These are phyloP conservation scores for Xylaria grammica DNA, from an alignment of 495 filamentous ascomycete genomes.

Conservation along the genomic window DNA sequence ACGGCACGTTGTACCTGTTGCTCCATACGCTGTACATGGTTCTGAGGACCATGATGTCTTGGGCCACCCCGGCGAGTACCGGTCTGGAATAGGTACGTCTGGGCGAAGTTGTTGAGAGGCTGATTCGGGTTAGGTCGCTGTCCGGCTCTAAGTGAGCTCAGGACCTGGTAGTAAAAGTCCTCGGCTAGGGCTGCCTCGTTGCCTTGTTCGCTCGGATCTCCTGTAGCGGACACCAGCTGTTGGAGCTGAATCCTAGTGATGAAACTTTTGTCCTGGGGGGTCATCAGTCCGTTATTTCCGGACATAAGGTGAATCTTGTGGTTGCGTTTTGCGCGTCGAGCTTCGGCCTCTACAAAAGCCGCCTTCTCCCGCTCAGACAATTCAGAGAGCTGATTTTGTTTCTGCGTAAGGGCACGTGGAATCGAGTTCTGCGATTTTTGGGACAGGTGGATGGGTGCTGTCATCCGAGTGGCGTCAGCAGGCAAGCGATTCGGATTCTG, in stretches of 20 bases:
- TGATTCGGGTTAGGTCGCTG: conserved; percentile 87
- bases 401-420: conserved; percentile 37
- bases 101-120: conserved; percentile 92
- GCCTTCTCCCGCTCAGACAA: conserved; percentile 80
- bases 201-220: conserved; percentile 78
- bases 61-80: conserved; percentile 75
- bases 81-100: conserved; percentile 95
- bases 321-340: conserved; percentile 93
- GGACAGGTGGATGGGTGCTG: conserved; percentile 36
- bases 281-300: conserved; percentile 96
- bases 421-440: conserved; percentile 47
- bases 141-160: conserved; percentile 88
- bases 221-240: conserved; percentile 89
- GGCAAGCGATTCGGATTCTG: conserved; percentile 54
- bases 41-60: conserved; percentile 82
- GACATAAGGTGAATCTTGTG: conserved; percentile 97
- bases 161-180: conserved; percentile 99
- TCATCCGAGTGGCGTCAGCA: conserved; percentile 43
- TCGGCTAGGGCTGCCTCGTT: conserved; percentile 81
- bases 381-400: conserved; percentile 65
- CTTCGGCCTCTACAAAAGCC: conserved; percentile 84
- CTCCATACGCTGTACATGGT: conserved; percentile 98
- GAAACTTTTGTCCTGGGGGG: conserved; percentile 98
- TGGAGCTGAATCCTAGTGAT: conserved; percentile 97
- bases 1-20: conserved; percentile 97